Percentiles rank a stretch among this genome's conserved stretches.
These are phyloP conservation scores for Iberis amara DNA, from an alignment of 441 rosid species.

Conservation along the genomic window DNA sequence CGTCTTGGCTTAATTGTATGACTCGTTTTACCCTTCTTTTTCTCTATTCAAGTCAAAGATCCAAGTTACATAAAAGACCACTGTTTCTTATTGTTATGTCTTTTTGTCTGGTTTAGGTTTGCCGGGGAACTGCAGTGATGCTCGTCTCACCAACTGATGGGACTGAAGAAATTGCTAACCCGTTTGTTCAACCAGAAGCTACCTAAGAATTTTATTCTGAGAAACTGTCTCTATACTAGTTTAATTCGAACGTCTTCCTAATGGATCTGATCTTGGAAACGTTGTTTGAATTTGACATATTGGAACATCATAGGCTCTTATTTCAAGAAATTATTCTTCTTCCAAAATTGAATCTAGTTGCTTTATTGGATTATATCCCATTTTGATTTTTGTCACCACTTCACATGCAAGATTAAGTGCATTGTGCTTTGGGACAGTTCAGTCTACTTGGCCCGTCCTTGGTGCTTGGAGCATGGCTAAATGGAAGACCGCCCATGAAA, in stretches of 20 bases:
- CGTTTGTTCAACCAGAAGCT: constrained; percentile 83
- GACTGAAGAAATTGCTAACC: constrained; percentile 94
- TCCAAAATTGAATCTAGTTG: background rate
- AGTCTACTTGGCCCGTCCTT: too few relatives aligned
- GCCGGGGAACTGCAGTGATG: constrained; percentile 94
- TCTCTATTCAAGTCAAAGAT: background rate
- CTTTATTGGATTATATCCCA: background rate
- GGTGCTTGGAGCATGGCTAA: too few relatives aligned
- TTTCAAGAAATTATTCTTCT: background rate
- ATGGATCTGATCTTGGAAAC: constrained; percentile 16
- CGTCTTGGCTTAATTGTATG: constrained; percentile 83
- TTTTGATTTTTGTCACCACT: background rate
- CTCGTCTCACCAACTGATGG: constrained; percentile 95
- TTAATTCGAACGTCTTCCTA: constrained; percentile 8
- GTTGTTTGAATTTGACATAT: background rate
- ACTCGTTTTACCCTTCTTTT: background rate
- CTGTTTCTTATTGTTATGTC: background rate
- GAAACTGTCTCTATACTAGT: constrained; percentile 5
- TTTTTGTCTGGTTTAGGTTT: constrained; percentile 52
- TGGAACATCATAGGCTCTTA: background rate
- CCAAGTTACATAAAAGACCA: background rate
- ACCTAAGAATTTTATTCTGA: constrained; percentile 33
- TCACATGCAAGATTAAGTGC: too few relatives aligned
- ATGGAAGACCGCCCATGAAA: too few relatives aligned
- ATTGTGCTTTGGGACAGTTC: too few relatives aligned